phyloP scores from a whole-genome alignment of 306 rosid species.

The Crotalaria pallida region DNA sequence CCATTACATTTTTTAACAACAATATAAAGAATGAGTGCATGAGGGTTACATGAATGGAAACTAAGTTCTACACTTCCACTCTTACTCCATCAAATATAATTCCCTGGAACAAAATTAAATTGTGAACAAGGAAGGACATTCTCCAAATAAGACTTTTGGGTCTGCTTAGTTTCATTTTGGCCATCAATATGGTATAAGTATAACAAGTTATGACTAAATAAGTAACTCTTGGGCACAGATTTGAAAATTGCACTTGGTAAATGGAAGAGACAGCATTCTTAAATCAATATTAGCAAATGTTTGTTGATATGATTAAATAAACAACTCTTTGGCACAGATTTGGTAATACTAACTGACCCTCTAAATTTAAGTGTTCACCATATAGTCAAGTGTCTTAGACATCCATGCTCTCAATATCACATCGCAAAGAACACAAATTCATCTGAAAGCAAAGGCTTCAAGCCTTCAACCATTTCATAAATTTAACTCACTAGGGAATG shows the following conservation, averaged over 20 bases:
- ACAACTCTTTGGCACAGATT: background rate
- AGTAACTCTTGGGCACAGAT: background rate
- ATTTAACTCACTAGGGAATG: background rate
- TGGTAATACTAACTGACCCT: background rate
- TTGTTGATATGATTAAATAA: too few relatives aligned
- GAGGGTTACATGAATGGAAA: slow-evolving; percentile 16
- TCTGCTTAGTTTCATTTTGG: background rate
- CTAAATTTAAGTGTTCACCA: background rate
- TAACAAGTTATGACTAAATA: slow-evolving; percentile 7
- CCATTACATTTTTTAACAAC: slow-evolving; percentile 1
- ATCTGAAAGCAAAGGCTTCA: too few relatives aligned
- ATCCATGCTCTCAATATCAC: background rate
- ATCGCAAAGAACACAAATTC: background rate
- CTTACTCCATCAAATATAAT: background rate
- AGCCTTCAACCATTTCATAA: background rate
- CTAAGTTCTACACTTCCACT: background rate
- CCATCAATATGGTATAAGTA: background rate
- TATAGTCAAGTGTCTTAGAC: background rate
- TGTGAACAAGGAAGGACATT: background rate
- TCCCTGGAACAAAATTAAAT: background rate
- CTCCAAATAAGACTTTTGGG: background rate
- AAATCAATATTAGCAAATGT: too few relatives aligned
- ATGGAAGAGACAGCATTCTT: slow-evolving; percentile 4
- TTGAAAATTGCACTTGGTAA: slow-evolving; percentile 11
- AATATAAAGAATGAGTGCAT: background rate